Conservation (phyloP, 345 rosid species). For the Eutrema yunnanense region DNA sequence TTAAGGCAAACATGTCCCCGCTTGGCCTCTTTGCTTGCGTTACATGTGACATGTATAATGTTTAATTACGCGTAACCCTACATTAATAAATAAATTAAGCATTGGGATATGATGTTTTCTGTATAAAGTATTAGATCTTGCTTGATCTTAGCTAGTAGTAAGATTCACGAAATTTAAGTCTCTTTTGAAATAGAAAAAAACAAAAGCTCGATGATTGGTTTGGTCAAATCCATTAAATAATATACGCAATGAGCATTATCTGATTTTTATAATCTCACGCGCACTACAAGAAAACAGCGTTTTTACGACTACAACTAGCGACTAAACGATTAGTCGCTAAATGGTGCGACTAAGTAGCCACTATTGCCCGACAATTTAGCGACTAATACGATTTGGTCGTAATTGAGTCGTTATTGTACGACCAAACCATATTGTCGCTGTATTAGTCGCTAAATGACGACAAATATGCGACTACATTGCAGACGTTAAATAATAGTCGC, state of each 20-base stretch:
- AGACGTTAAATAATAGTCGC: no score
- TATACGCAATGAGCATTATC: not conserved
- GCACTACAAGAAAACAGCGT: no score
- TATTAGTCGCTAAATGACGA: no score
- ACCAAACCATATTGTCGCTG: no score
- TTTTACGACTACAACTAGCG: no score
- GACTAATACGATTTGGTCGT: no score
- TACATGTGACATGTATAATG: conserved; percentile 18
- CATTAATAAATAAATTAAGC: conserved; percentile 6
- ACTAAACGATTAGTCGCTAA: no score
- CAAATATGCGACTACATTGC: no score
- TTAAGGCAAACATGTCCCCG: conserved; percentile 21
- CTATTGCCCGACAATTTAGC: no score
- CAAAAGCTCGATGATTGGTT: conserved; percentile 19
- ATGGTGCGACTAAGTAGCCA: no score
- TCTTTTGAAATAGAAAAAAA: not conserved
- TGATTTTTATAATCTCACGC: conserved; percentile 9
- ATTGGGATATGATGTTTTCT: conserved; percentile 15
- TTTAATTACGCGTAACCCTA: conserved; percentile 23
- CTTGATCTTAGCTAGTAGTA: conserved; percentile 25
- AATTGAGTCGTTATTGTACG: no score
- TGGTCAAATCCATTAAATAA: conserved; percentile 5
- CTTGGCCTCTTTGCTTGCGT: conserved; percentile 14
- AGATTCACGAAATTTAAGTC: conserved; percentile 20
- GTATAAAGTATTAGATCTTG: conserved; percentile 13